Conservation (phyloP, 257 asterid genomes). For the Thymus quinquecostatus region DNA sequence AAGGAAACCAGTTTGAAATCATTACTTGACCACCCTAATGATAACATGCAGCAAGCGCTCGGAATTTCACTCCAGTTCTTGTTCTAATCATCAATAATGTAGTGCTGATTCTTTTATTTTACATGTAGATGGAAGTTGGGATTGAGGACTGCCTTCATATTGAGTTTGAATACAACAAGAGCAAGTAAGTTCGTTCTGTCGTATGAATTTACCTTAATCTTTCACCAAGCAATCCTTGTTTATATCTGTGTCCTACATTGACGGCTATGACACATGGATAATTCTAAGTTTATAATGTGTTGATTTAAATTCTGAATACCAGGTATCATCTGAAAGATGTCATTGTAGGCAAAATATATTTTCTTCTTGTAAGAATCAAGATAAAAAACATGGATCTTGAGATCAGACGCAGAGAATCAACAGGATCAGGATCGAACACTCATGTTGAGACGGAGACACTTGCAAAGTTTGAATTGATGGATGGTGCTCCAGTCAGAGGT, state of each 20-base stretch:
- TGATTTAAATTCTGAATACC: constrained; percentile 40
- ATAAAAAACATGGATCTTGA: constrained; percentile 97
- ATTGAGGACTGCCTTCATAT: constrained; percentile 98
- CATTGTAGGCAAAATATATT: constrained; percentile 88
- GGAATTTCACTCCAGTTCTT: neutral
- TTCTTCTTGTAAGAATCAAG: constrained; percentile 96
- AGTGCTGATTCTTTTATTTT: neutral
- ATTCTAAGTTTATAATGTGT: constrained; percentile 18
- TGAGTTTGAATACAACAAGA: constrained; percentile 95
- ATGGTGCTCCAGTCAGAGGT: constrained; percentile 99
- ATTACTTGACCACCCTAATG: neutral
- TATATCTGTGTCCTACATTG: constrained; percentile 5
- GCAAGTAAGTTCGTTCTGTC: constrained; percentile 66
- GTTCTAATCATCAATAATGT: neutral
- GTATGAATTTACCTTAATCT: neutral
- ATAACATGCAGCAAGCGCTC: neutral
- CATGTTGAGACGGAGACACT: constrained; percentile 98
- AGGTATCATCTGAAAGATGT: constrained; percentile 98
- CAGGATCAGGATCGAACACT: constrained; percentile 92
- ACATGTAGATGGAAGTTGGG: constrained; percentile 96
- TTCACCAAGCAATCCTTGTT: constrained; percentile 12
- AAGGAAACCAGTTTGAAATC: neutral
- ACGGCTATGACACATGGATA: constrained; percentile 9
- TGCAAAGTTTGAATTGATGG: constrained; percentile 98
- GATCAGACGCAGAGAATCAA: constrained; percentile 93